Evolutionary conservation across 352 stramenopile species (phyloP), one percentile per base, ranked within the genome.

Genomic region (Aphanomyces euteiches): DNA sequence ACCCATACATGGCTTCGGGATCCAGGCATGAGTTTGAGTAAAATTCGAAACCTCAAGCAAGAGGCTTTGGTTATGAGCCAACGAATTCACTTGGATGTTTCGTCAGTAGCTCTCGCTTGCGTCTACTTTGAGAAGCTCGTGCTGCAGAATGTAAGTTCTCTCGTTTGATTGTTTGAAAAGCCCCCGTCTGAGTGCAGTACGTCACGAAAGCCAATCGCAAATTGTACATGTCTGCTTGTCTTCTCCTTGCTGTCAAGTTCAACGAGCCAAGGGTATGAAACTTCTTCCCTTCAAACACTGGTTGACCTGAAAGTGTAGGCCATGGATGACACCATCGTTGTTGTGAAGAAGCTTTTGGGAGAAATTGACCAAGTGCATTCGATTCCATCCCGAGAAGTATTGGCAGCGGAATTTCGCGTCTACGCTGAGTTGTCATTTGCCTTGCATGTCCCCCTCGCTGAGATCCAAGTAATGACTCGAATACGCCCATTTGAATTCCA

Each of bases 51-150:
- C 65, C 75, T 98, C 17, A 98, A 98, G 76, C 83, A 90, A 37
- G 90, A 98, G 75, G 80, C 87, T 45, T 73, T 96, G 59, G 54
- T 75, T 78, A 81, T 79, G 74, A 80, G 89, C 72, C 78, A 96
- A 74, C 79, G 87, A 69, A 71, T 90, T 61, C 73, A 93, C 74
- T 68, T 98, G 37, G 93, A 99, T 73, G 84, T 99, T 47, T 90
- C 90, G 13, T 98, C 93, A 0, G 85, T 98, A 38, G 96, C 96
- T 13, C 83, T 98, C 37, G 91, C 95, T 36, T 98, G 92, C 72
- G 89, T 98, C 41, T 98, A 98, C 72, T 99, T 99, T 77, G 96
- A 99, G 75, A 91, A 97, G 60, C 87, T 99, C 13, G 96, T 97
- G 60, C 83, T 99, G 8, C 88, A 88, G 69, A 92, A 93, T 63